phyloP scores from a whole-genome alignment of 306 rosid genomes.

The Abrus precatorius region DNA sequence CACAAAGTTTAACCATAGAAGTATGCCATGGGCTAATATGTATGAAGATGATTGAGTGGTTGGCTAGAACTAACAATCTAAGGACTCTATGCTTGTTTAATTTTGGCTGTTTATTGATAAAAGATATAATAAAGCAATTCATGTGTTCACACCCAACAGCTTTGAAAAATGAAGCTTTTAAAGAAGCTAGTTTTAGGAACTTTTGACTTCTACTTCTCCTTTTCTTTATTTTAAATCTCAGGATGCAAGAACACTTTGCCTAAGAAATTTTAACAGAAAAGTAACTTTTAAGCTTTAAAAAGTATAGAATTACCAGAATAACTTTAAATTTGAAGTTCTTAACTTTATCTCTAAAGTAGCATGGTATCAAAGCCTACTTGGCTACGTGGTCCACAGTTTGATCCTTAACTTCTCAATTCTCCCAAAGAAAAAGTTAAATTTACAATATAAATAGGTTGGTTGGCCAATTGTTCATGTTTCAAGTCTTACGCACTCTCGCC shows the following conservation, averaged over 20 bases:
- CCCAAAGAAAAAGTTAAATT: background rate
- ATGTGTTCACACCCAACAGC: background rate
- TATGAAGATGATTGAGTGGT: background rate
- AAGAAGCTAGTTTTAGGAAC: too few species aligned
- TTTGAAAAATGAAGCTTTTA: too few species aligned
- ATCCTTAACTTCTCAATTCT: background rate
- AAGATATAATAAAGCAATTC: background rate
- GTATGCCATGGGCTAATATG: background rate
- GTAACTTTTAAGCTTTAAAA: too few species aligned
- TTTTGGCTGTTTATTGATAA: background rate
- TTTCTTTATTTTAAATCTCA: too few species aligned
- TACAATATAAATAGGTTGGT: background rate
- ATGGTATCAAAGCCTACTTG: background rate
- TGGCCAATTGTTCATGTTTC: background rate
- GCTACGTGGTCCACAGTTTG: slow-evolving; percentile 1
- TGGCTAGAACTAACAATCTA: background rate
- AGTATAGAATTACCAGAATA: too few species aligned
- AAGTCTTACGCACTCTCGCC: background rate
- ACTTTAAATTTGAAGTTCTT: too few species aligned
- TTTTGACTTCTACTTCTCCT: too few species aligned
- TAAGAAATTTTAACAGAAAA: too few species aligned
- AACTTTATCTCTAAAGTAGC: too few species aligned
- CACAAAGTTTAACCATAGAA: slow-evolving; percentile 13
- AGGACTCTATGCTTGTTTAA: background rate
- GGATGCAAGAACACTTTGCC: too few species aligned